A percentile compares a stretch with the other conserved stretches of the same genome.
phyloP scores from a whole-genome alignment of 306 rosid genomes.

The Calophaca sinica region DNA sequence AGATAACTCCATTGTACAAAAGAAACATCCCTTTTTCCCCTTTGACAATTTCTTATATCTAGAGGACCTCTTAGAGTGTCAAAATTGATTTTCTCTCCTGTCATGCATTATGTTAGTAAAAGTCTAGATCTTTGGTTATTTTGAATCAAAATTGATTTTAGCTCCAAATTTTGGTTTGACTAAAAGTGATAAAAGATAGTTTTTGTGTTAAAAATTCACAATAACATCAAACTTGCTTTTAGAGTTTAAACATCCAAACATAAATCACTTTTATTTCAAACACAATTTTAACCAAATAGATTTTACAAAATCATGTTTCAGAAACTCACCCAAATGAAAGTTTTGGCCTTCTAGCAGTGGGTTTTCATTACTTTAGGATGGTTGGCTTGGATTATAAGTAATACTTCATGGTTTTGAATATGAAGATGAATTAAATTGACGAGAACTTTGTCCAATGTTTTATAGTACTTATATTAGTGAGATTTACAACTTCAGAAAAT shows the following conservation, averaged over 20 bases:
- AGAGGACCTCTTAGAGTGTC: neutral
- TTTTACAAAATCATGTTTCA: neutral
- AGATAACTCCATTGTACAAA: conserved; percentile 6
- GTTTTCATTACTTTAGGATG: conserved; percentile 23
- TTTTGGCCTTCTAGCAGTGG: conserved; percentile 9
- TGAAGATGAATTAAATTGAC: conserved; percentile 32
- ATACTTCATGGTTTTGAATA: conserved; percentile 12
- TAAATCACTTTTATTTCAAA: conserved; percentile 2
- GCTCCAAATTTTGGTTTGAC: too few species aligned
- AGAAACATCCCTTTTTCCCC: neutral
- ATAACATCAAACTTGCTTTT: neutral
- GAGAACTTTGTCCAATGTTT: conserved; percentile 23
- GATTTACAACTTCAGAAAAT: neutral
- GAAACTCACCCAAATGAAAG: neutral
- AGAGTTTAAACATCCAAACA: neutral
- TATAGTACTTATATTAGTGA: neutral
- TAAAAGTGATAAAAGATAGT: too few species aligned
- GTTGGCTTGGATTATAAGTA: conserved; percentile 1
- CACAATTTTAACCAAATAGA: neutral
- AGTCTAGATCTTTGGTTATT: too few species aligned
- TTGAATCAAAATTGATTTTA: too few species aligned
- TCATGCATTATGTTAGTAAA: too few species aligned
- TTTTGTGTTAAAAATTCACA: too few species aligned
- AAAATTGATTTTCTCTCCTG: neutral
- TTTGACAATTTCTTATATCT: neutral